These are phyloP conservation scores for Lentinula edodes DNA, from an alignment of 768 basidiomycete species.

Conservation along the genomic window DNA sequence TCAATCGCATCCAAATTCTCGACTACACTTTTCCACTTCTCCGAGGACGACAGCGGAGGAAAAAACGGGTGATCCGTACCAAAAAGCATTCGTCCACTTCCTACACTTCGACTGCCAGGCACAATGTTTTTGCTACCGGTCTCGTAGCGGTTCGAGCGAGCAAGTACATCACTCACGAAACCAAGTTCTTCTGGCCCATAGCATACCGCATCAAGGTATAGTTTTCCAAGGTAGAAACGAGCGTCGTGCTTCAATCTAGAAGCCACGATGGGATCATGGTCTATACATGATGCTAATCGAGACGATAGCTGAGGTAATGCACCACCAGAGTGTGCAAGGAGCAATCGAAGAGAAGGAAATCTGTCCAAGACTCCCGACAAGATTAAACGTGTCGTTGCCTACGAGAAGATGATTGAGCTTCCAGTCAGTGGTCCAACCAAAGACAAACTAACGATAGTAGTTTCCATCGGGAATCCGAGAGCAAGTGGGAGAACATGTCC, in stretches of 20 bases:
- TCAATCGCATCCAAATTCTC: constrained; percentile 82
- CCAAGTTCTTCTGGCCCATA: constrained; percentile 84
- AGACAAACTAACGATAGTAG: constrained; percentile 60
- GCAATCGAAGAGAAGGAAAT: constrained; percentile 65
- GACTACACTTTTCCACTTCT: constrained; percentile 81
- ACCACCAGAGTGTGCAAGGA: constrained; percentile 86
- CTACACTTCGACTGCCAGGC: constrained; percentile 33
- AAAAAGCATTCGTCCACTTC: constrained; percentile 64
- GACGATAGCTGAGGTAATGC: constrained; percentile 81
- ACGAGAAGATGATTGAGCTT: constrained; percentile 12
- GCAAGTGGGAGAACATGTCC: constrained; percentile 87
- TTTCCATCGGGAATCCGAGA: constrained; percentile 88
- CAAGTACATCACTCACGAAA: constrained; percentile 68
- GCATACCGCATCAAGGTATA: constrained; percentile 84
- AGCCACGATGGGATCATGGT: constrained; percentile 78
- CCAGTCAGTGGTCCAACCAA: constrained; percentile 6
- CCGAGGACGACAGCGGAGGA: constrained; percentile 62
- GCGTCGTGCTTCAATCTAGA: constrained; percentile 75
- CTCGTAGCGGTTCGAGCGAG: constrained; percentile 50
- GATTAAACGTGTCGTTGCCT: constrained; percentile 76
- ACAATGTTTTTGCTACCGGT: constrained; percentile 21
- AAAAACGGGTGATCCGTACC: constrained; percentile 93
- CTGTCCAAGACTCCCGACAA: constrained; percentile 78
- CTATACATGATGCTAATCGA: constrained; percentile 78
- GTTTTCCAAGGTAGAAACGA: constrained; percentile 73